Conservation (phyloP, 2,329 filamentous ascomycete genomes). For the Aureobasidium uvarum region DNA sequence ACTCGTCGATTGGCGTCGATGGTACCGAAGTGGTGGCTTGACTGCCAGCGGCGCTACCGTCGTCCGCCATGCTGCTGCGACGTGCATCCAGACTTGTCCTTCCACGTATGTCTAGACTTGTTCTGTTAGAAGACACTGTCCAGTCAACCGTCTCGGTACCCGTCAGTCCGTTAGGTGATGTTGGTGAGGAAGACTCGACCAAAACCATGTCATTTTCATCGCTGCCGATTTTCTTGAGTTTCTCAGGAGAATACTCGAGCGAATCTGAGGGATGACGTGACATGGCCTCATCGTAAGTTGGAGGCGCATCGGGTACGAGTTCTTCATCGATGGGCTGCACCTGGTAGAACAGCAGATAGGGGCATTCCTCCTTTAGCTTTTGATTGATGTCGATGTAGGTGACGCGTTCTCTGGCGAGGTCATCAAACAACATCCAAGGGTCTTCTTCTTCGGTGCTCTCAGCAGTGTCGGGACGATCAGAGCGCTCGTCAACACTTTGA, state of each 20-base stretch:
- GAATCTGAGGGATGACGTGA: constrained; percentile 28
- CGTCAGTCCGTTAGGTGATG: constrained; percentile 27
- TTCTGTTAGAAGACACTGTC: constrained; percentile 31
- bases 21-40: constrained; percentile 35
- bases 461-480: constrained; percentile 38
- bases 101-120: constrained; percentile 36
- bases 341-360: constrained; percentile 94
- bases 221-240: constrained; percentile 22
- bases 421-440: constrained; percentile 90
- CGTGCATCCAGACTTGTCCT: constrained; percentile 40
- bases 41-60: constrained; percentile 38
- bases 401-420: constrained; percentile 72
- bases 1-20: constrained; percentile 47
- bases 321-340: constrained; percentile 76
- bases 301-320: constrained; percentile 31
- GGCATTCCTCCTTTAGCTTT: constrained; percentile 80
- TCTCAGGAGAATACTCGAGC: constrained; percentile 27
- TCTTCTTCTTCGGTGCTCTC: constrained; percentile 62
- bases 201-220: constrained; percentile 28
- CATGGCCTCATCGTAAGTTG: constrained; percentile 35
- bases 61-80: constrained; percentile 44
- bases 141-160: constrained; percentile 22
- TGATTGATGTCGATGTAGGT: constrained; percentile 73
- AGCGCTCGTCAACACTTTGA: constrained; percentile 48
- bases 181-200: constrained; percentile 22